These are phyloP conservation scores for Talaromyces adpressus DNA, from an alignment of 495 filamentous ascomycete genomes.

Conservation along the genomic window DNA sequence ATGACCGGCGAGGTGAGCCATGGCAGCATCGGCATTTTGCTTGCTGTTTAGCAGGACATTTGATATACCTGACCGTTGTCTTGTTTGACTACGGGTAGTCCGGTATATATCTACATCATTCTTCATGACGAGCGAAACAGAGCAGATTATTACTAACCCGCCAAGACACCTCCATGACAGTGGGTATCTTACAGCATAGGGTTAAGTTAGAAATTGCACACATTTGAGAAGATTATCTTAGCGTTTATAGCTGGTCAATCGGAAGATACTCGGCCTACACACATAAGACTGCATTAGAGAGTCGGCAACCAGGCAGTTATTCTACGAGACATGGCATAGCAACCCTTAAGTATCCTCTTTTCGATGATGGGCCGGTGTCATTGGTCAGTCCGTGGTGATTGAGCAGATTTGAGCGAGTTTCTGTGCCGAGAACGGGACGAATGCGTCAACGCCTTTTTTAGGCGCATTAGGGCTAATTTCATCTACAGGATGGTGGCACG, in stretches of 20 bases:
- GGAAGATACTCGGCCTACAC: not conserved
- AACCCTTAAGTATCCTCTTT: not conserved
- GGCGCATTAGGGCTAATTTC: not conserved
- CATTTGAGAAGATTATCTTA: not conserved
- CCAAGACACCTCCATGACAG: not conserved
- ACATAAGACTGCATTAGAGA: not conserved
- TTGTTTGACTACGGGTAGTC: not conserved
- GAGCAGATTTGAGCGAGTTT: not conserved
- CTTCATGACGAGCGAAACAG: not conserved
- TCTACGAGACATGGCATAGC: not conserved
- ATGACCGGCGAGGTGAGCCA: slow-evolving; percentile 41
- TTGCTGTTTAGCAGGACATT: not conserved
- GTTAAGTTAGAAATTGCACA: not conserved
- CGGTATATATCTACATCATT: not conserved
- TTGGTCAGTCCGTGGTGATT: not conserved
- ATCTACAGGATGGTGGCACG: not conserved
- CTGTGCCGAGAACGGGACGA: not conserved
- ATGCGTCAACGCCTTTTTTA: not conserved
- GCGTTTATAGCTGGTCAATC: not conserved
- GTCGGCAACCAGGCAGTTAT: not conserved
- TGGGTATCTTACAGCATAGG: not conserved
- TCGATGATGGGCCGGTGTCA: not conserved
- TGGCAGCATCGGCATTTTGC: slow-evolving; percentile 21
- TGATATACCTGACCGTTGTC: not conserved
- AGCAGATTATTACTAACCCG: not conserved